Evolutionary conservation across 441 rosid genomes (phyloP), one percentile per base, ranked within the genome.

Genomic region (Bruguiera hainesii): DNA sequence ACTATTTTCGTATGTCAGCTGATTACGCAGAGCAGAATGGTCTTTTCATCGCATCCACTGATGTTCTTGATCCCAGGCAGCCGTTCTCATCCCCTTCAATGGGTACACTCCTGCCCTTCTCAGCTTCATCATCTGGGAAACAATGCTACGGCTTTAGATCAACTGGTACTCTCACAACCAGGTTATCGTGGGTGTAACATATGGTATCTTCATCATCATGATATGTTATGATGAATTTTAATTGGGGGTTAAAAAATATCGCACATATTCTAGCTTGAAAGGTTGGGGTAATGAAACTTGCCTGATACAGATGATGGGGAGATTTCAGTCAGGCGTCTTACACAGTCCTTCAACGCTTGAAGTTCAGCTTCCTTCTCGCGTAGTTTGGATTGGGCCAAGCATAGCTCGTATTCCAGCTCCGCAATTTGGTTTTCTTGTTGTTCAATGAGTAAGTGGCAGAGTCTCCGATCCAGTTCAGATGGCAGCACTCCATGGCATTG

Each of bases 351-450:
- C 30, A 90, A 76, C 18, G 89, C 83, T 76, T 76, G 89, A 46
- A 90, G 97, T 61, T 90, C 91, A 28, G 91, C 76, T 76, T 90
- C 98, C 79, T 90, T 90, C 71, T 89, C 89, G 16, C 58, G 39
- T 65, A 90, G 91, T 78, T 86, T 87, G 76, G 85, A 83, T 67
- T 87, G 89, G 3, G 91, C 84, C 5, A 28, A 79, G 64, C 81
- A 76, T 68, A 93, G 64, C 67, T 93, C 89, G 33, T 89, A 74
- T 76, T 90, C 93, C 49, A 92, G 85, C 72, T 83, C 97, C 73
- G 52, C 76, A 56, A 93, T 88, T 80, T 93, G 97, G 70, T 74
- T 89, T 70, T 82, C 92, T 79, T 90, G 97, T 73, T 85, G 91
- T 69, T 85, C 80, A 13, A 93, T 84, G 65, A 89, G 94, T 81